Conservation (phyloP, 495 filamentous ascomycete species). For the Pseudevernia furfuracea region DNA sequence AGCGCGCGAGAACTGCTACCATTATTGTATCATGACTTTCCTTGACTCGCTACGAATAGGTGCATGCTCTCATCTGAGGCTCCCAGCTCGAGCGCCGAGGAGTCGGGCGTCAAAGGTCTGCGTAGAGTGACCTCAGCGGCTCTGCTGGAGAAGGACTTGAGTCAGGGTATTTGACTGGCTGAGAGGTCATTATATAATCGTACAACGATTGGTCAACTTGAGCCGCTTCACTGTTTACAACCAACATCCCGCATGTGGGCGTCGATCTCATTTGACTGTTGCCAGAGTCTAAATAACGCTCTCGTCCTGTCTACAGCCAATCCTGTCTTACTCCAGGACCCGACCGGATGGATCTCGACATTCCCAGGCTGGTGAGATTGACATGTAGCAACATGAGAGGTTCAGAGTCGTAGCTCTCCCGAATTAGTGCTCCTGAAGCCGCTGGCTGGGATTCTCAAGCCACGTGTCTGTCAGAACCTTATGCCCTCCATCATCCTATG, state of each 20-base stretch:
- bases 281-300: conserved; percentile 5
- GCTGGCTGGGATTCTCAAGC: conserved; percentile 10
- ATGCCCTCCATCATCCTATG: conserved; percentile 5
- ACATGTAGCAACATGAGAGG: neutral
- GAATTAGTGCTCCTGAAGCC: conserved; percentile 9
- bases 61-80: conserved; percentile 8
- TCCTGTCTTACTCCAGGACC: neutral
- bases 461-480: conserved; percentile 15
- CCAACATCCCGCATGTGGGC: neutral
- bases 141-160: neutral
- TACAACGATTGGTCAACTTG: conserved; percentile 1
- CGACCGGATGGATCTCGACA: conserved; percentile 3
- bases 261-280: conserved; percentile 8
- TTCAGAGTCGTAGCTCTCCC: neutral
- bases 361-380: neutral
- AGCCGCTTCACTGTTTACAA: conserved; percentile 5
- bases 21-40: conserved; percentile 8
- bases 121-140: conserved; percentile 21
- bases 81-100: conserved; percentile 1
- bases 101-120: conserved; percentile 21
- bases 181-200: conserved; percentile 12
- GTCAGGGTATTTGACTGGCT: conserved; percentile 15
- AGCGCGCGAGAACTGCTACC: conserved; percentile 17
- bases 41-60: conserved; percentile 8
- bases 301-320: neutral